phyloP scores from a whole-genome alignment of 1,284 basidiomycete genomes.

The Sporisorium graminicola region DNA sequence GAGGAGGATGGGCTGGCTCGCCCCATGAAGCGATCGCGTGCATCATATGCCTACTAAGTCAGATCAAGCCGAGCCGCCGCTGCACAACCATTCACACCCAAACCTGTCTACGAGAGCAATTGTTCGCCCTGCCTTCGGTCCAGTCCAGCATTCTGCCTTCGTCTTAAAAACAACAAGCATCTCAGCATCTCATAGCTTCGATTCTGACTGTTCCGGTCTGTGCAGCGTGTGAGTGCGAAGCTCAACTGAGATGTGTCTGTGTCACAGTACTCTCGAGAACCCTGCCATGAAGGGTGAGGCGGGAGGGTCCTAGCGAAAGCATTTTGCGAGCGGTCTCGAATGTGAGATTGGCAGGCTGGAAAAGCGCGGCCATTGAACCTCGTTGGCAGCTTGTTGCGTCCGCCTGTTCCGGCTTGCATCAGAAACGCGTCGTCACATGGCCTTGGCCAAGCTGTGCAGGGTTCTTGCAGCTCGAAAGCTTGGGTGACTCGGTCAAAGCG shows the following conservation, averaged over 20 bases:
- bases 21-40: conserved; percentile 36
- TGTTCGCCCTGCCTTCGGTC: not conserved
- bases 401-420: not conserved
- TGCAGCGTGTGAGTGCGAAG: not conserved
- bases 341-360: not conserved
- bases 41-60: conserved; percentile 35
- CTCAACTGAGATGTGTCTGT: not conserved
- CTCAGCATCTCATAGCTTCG: not conserved
- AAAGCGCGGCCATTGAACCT: conserved; percentile 4
- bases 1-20: conserved; percentile 26
- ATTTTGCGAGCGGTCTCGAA: not conserved
- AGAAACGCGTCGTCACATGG: conserved; percentile 1
- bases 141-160: conserved; percentile 2
- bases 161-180: not conserved
- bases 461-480: not conserved
- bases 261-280: no score
- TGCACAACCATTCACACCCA: not conserved
- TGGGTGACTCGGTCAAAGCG: conserved; percentile 3
- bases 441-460: not conserved
- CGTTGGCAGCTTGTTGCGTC: not conserved
- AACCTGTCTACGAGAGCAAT: not conserved
- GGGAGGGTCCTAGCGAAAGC: not conserved
- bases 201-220: not conserved
- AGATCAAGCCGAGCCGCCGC: no score
- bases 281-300: no score